Conservation (phyloP, 441 rosid species). For the Gossypium aridum region DNA sequence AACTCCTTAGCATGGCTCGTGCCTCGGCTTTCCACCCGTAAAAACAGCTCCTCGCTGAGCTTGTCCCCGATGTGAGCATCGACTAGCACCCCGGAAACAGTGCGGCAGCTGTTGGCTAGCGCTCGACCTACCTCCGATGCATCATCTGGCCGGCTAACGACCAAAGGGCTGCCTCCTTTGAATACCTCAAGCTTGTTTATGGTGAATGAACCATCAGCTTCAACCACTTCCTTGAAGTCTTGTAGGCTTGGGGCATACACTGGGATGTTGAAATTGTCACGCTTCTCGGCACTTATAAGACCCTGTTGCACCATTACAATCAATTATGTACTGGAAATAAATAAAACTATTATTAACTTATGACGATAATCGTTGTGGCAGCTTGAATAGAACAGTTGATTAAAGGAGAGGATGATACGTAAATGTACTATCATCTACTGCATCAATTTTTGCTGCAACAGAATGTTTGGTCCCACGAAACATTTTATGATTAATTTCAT, state of each 20-base stretch:
- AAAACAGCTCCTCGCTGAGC: slow-evolving; percentile 67
- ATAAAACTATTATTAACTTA: not conserved
- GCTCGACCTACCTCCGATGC: slow-evolving; percentile 67
- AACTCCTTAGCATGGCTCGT: slow-evolving; percentile 65
- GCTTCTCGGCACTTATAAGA: slow-evolving; percentile 52
- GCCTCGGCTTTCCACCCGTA: slow-evolving; percentile 52
- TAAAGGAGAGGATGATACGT: slow-evolving; percentile 5
- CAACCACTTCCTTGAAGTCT: slow-evolving; percentile 83
- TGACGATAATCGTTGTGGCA: slow-evolving; percentile 11
- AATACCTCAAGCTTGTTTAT: slow-evolving; percentile 71
- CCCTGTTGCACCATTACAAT: slow-evolving; percentile 34
- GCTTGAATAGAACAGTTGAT: slow-evolving; percentile 15
- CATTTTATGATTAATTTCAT: slow-evolving; percentile 4
- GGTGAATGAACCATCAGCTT: slow-evolving; percentile 58
- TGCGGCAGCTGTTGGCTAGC: slow-evolving; percentile 63
- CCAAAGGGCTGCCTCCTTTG: slow-evolving; percentile 97
- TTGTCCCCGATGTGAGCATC: slow-evolving; percentile 86
- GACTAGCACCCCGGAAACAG: slow-evolving; percentile 76
- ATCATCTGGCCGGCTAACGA: slow-evolving; percentile 67
- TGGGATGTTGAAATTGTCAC: slow-evolving; percentile 84
- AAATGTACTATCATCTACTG: not conserved
- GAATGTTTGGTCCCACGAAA: slow-evolving; percentile 4
- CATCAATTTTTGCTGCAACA: not conserved
- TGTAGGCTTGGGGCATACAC: slow-evolving; percentile 83
- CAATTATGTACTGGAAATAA: not conserved